Conservation (phyloP, 148 eudicot species). For the Chenopodium album region DNA sequence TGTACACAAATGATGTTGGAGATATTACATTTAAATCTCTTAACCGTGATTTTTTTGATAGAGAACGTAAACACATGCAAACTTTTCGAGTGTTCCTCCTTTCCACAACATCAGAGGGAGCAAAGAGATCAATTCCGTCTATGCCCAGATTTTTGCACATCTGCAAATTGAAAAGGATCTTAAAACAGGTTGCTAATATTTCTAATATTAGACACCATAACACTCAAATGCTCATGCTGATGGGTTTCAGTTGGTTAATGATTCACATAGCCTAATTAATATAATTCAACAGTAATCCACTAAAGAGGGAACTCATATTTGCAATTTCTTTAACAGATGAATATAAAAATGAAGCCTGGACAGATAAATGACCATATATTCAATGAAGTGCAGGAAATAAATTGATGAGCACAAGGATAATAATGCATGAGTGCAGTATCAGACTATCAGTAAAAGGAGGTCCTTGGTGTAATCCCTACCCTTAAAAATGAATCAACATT, state of each 20-base stretch:
- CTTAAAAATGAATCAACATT: conserved; percentile 65
- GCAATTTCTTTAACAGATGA: background rate
- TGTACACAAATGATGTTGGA: background rate
- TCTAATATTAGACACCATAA: background rate
- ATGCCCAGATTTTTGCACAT: conserved; percentile 70
- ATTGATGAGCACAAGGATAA: background rate
- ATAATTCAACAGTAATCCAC: background rate
- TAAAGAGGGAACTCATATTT: background rate
- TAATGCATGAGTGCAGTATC: background rate
- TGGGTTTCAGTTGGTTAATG: background rate
- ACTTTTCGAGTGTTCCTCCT: conserved; percentile 72
- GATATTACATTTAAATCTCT: conserved; percentile 31
- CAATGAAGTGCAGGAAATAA: background rate
- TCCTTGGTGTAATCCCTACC: conserved; percentile 34
- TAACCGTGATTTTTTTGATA: conserved; percentile 66
- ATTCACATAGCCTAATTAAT: background rate
- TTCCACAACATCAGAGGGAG: conserved; percentile 86
- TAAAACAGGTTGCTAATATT: background rate
- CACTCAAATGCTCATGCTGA: background rate
- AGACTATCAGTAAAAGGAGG: background rate
- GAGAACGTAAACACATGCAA: conserved; percentile 75
- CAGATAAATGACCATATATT: background rate
- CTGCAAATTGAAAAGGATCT: conserved; percentile 31
- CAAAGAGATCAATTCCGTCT: conserved; percentile 74
- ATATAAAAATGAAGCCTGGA: background rate